A percentile compares a stretch with the other conserved stretches of the same genome.
Evolutionary conservation across 306 rosid genomes (phyloP).

Genomic region (Glycine tomentella): DNA sequence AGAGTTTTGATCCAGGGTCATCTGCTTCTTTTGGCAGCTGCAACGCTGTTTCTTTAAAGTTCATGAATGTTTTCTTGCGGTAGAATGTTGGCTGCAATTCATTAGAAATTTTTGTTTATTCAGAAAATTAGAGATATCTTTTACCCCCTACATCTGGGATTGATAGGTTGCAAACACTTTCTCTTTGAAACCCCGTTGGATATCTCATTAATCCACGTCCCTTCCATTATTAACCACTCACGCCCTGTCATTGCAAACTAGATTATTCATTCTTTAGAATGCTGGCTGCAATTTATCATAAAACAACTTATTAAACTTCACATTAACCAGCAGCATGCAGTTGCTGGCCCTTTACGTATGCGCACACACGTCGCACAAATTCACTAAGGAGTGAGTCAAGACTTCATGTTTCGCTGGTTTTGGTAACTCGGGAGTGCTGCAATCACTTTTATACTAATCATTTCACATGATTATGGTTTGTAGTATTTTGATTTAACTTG

Average conservation of each 20-base stretch:
- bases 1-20: slow-evolving; percentile 33
- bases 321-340: not conserved
- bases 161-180: slow-evolving; percentile 6
- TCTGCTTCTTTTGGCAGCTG: slow-evolving; percentile 45
- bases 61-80: slow-evolving; percentile 32
- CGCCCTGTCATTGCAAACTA: not conserved
- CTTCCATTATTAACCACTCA: not conserved
- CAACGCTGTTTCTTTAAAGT: slow-evolving; percentile 43
- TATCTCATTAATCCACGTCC: not conserved
- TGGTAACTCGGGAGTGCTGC: not conserved
- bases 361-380: not conserved
- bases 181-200: not conserved
- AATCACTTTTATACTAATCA: not conserved
- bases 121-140: slow-evolving; percentile 25
- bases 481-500: too few species aligned
- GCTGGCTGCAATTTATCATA: not conserved
- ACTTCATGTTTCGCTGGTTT: not conserved
- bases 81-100: slow-evolving; percentile 41
- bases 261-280: not conserved
- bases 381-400: not conserved
- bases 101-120: slow-evolving; percentile 37
- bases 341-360: not conserved
- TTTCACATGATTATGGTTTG: not conserved
- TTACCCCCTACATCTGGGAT: slow-evolving; percentile 3
- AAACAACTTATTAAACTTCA: not conserved